These are phyloP conservation scores for Magnusiomyces starmeri DNA, from an alignment of 1,139 yeast genomes.

Conservation along the genomic window DNA sequence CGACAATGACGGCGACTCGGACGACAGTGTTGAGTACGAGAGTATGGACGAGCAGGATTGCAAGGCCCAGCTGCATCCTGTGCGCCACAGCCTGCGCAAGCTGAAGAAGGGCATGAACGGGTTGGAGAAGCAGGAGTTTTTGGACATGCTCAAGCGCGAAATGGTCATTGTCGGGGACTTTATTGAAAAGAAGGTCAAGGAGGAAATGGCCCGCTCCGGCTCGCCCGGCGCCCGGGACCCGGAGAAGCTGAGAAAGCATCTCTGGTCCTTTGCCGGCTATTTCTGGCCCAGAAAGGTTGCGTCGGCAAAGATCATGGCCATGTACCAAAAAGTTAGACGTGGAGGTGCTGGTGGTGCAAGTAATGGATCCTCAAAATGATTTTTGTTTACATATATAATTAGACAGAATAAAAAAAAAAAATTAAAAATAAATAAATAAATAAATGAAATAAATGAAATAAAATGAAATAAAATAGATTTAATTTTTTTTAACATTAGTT, in stretches of 20 bases:
- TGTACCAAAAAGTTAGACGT: constrained; percentile 56
- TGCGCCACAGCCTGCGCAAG: constrained; percentile 63
- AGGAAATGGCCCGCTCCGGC: constrained; percentile 15
- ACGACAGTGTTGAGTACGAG: constrained; percentile 55
- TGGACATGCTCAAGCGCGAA: constrained; percentile 63
- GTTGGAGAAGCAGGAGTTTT: constrained; percentile 80
- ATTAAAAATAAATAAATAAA: background rate
- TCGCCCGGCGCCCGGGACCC: constrained; percentile 28
- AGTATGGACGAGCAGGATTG: constrained; percentile 77
- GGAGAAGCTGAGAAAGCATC: constrained; percentile 50
- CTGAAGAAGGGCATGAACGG: constrained; percentile 78
- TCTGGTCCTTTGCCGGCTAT: constrained; percentile 86
- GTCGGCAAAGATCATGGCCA: constrained; percentile 68
- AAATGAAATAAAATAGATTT: background rate
- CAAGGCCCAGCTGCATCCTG: constrained; percentile 59
- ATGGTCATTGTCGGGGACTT: constrained; percentile 73
- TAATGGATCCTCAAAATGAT: background rate
- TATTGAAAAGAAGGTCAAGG: constrained; percentile 39
- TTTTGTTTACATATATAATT: background rate
- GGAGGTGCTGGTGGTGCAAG: background rate
- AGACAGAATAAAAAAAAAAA: background rate
- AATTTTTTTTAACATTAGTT: background rate
- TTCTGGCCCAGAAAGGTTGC: constrained; percentile 89
- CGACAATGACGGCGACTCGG: constrained; percentile 18
- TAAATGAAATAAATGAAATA: background rate